A percentile compares a stretch with the other conserved stretches of the same genome.
Conservation (phyloP, 495 filamentous ascomycete genomes). For the Copromyces sp. region DNA sequence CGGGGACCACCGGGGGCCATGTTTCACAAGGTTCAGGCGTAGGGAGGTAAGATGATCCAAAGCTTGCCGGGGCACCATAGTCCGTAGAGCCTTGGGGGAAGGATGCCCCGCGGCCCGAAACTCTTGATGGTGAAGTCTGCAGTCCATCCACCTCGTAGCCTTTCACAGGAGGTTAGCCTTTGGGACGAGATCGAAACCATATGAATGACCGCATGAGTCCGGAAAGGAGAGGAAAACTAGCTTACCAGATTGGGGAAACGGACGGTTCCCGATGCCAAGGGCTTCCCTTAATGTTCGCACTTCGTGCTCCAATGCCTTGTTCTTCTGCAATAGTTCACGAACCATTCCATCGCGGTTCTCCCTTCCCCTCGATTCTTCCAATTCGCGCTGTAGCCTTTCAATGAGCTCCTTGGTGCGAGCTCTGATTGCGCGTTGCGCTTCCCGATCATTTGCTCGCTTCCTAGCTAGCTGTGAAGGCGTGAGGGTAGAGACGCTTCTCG, state of each 20-base stretch:
- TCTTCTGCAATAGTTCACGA: slow-evolving; percentile 24
- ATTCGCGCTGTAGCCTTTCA: slow-evolving; percentile 59
- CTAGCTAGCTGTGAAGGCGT: slow-evolving; percentile 62
- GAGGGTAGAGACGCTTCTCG: slow-evolving; percentile 60
- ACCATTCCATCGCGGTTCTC: slow-evolving; percentile 27
- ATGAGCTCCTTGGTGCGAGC: slow-evolving; percentile 76
- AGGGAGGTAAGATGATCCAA: slow-evolving; percentile 21
- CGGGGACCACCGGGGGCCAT: slow-evolving; percentile 23
- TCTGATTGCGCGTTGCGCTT: slow-evolving; percentile 78
- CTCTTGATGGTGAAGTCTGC: slow-evolving; percentile 1
- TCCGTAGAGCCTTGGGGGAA: slow-evolving; percentile 8
- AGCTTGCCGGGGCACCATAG: slow-evolving; percentile 8
- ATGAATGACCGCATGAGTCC: background rate
- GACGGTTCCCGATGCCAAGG: slow-evolving; percentile 14
- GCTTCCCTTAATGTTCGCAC: slow-evolving; percentile 20
- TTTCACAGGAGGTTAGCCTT: slow-evolving; percentile 14
- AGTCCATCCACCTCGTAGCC: slow-evolving; percentile 11
- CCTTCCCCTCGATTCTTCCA: slow-evolving; percentile 44
- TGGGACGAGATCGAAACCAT: slow-evolving; percentile 11
- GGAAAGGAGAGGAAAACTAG: slow-evolving; percentile 4
- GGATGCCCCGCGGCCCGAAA: slow-evolving; percentile 10
- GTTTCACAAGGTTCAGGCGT: slow-evolving; percentile 25
- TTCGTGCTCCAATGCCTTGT: slow-evolving; percentile 31
- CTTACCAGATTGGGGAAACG: slow-evolving; percentile 15
- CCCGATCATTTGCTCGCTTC: slow-evolving; percentile 82